Evolutionary conservation across 2,329 filamentous ascomycete genomes (phyloP).

Genomic region (Colletotrichum cereale): DNA sequence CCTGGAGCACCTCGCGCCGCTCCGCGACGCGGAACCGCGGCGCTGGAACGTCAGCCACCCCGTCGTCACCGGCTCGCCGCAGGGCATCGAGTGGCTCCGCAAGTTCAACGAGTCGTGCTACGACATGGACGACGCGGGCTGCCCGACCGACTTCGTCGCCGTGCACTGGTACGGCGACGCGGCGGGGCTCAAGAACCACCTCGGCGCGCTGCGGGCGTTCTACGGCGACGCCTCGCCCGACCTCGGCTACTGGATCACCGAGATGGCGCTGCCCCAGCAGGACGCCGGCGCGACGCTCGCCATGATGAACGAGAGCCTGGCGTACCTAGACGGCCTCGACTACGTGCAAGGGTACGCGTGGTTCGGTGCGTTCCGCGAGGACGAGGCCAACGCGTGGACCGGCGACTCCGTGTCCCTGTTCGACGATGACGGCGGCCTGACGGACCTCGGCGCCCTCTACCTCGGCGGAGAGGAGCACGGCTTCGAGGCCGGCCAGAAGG

Average conservation of each 20-base stretch:
- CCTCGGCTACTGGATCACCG: constrained; percentile 54
- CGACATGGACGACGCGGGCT: constrained; percentile 53
- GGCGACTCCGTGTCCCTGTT: constrained; percentile 54
- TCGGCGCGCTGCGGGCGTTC: constrained; percentile 51
- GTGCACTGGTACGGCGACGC: constrained; percentile 58
- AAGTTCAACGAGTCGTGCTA: constrained; percentile 56
- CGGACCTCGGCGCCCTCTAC: constrained; percentile 54
- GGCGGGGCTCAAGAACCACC: constrained; percentile 51
- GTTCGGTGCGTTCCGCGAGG: constrained; percentile 55
- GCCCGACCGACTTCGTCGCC: constrained; percentile 56
- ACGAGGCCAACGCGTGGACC: constrained; percentile 55
- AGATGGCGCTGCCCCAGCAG: constrained; percentile 54
- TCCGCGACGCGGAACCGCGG: constrained; percentile 42
- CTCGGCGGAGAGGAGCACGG: constrained; percentile 54
- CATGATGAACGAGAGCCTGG: constrained; percentile 57
- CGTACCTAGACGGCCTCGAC: constrained; percentile 50
- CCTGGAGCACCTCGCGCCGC: constrained; percentile 52
- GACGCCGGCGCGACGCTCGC: constrained; percentile 49
- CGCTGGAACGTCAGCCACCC: constrained; percentile 57
- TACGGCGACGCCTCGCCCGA: constrained; percentile 47
- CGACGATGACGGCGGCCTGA: constrained; percentile 52
- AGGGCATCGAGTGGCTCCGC: constrained; percentile 54
- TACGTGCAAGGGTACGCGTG: constrained; percentile 55
- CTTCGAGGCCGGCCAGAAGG: constrained; percentile 49
- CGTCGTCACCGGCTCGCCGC: constrained; percentile 54